These are phyloP conservation scores for Aspergillus chevalieri DNA, from an alignment of 2,329 filamentous ascomycete species.

Conservation along the genomic window DNA sequence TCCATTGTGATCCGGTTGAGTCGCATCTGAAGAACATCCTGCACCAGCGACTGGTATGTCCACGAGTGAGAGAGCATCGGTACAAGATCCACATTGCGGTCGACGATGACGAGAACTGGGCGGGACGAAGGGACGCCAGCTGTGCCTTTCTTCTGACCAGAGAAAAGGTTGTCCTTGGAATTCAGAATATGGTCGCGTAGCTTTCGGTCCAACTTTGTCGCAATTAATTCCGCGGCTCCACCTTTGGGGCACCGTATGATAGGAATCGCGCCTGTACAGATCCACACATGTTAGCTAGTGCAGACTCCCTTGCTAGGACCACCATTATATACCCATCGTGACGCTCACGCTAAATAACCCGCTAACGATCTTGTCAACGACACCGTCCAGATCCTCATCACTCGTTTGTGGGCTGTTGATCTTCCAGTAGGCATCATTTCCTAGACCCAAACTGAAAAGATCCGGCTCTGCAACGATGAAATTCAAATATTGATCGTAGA, in stretches of 20 bases:
- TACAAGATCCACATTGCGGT: conserved; percentile 90
- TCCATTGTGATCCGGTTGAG: conserved; percentile 94
- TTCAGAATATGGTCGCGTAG: conserved; percentile 94
- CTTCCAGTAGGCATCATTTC: conserved; percentile 92
- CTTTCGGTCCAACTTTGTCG: conserved; percentile 89
- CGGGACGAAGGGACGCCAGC: conserved; percentile 64
- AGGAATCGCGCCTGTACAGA: conserved; percentile 67
- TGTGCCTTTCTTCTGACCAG: conserved; percentile 55
- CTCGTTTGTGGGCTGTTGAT: conserved; percentile 87
- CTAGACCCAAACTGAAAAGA: conserved; percentile 87
- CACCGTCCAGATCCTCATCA: conserved; percentile 79
- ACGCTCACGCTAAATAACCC: conserved; percentile 96
- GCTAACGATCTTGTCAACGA: conserved; percentile 87
- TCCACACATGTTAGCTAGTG: conserved; percentile 13
- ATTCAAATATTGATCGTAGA: conserved; percentile 96
- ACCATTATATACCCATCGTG: conserved; percentile 70
- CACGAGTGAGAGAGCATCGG: conserved; percentile 98
- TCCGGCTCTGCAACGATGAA: conserved; percentile 95
- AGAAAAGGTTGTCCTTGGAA: conserved; percentile 96
- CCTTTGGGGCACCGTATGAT: conserved; percentile 92
- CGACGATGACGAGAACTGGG: conserved; percentile 86
- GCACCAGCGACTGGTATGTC: conserved; percentile 81
- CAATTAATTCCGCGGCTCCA: conserved; percentile 88
- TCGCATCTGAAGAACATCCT: conserved; percentile 69
- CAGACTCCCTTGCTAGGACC: background rate